Percentiles rank a stretch among this genome's conserved stretches.
These are phyloP conservation scores for Sugiyamaella valdiviana DNA, from an alignment of 805 yeast genomes.

Conservation along the genomic window DNA sequence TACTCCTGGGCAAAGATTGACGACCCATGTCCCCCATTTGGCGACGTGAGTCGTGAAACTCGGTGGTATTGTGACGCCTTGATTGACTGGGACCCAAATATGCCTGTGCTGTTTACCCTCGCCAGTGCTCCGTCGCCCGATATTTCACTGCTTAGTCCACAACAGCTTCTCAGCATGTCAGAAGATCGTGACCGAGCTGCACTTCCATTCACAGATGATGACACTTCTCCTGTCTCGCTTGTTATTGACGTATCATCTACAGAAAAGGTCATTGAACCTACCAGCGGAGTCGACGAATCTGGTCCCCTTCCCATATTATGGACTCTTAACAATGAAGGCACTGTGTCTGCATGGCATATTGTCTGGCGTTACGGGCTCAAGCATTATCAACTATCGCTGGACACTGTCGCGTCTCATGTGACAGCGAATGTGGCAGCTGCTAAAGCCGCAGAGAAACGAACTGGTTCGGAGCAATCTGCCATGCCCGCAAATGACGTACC, in stretches of 20 bases:
- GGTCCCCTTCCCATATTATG: slow-evolving; percentile 57
- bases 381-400: not conserved
- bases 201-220: slow-evolving; percentile 62
- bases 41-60: slow-evolving; percentile 19
- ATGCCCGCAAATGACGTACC: not conserved
- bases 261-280: slow-evolving; percentile 45
- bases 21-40: slow-evolving; percentile 31
- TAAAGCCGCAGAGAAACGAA: not conserved
- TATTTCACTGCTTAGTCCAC: slow-evolving; percentile 40
- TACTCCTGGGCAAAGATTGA: slow-evolving; percentile 13
- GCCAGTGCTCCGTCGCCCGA: slow-evolving; percentile 66
- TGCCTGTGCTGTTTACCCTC: slow-evolving; percentile 36
- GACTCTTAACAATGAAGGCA: slow-evolving; percentile 58
- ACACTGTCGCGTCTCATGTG: not conserved
- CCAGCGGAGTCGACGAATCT: slow-evolving; percentile 50
- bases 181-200: slow-evolving; percentile 71
- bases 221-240: slow-evolving; percentile 63
- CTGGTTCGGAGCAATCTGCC: not conserved
- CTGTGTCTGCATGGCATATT: slow-evolving; percentile 56
- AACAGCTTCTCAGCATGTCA: slow-evolving; percentile 39
- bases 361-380: slow-evolving; percentile 51
- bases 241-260: slow-evolving; percentile 51
- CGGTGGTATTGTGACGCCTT: slow-evolving; percentile 23
- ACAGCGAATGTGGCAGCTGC: slow-evolving; percentile 1
- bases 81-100: slow-evolving; percentile 19